Base-by-base conservation (phyloP, 768 basidiomycete genomes). In the Tylopilus sp. region DNA sequence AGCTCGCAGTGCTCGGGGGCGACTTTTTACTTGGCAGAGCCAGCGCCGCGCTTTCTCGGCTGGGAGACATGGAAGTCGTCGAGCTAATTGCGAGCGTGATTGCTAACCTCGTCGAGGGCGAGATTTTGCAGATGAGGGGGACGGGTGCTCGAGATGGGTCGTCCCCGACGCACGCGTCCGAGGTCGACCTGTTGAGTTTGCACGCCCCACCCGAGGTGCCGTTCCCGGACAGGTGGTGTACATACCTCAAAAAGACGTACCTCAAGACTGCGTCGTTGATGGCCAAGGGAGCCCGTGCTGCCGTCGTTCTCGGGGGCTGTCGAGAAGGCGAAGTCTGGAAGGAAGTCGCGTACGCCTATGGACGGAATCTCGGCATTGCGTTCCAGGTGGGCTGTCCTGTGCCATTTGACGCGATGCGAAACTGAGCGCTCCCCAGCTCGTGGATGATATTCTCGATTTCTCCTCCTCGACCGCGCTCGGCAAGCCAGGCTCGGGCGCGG, bases 391-490 rank as follows among this genome's bases (percentile, higher is more conserved):
- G 40, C 42, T 31, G 6, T 36, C n/a, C 9, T 33, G 2, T 28
- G n/a, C 25, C 15, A 1, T 28, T 38, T 25, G 18, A 44, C 6
- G 26, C 17, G 35, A 15, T 21, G 3, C 17, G 2, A 12, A 11
- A 25, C 43, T 28, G 26, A 38, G 64, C 42, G 41, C 20, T 42
- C 48, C 25, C 17, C 61, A 95, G 93, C 86, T 99, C 10, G 87
- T 98, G 43, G 97, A 99, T 66, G 97, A 99, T 64, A 80, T 94
- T 31, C 75, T 99, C 3, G 97, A 98, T 71, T 98, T 92, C 64
- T 88, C 94, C 44, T 82, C 88, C 1, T 86, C 85, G 11, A 73
- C 73, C 0, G 68, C 86, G 0, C 80, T 98, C 12, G 95, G 95
- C 31, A 98, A 98, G 73, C 97, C 97, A 0, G 84, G 86, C 0